phyloP scores from a whole-genome alignment of 2,329 filamentous ascomycete genomes.

The Juglanconis sp. region DNA sequence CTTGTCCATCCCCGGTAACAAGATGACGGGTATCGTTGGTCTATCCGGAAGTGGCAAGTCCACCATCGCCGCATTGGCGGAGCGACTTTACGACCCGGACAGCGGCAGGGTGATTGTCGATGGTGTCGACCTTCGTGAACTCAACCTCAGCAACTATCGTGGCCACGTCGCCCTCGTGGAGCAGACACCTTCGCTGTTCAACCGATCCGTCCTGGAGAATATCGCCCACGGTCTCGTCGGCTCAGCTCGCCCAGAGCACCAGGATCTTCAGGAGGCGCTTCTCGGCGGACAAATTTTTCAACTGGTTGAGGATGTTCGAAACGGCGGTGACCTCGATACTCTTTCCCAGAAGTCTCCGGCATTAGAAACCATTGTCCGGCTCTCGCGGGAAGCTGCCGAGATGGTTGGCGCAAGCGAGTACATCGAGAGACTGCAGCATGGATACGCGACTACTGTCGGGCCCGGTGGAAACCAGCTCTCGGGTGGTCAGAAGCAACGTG shows the following conservation, averaged over 20 bases:
- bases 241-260: conserved; percentile 37
- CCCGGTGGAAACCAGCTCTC: conserved; percentile 51
- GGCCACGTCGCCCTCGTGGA: conserved; percentile 43
- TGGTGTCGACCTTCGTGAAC: conserved; percentile 42
- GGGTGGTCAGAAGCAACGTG: conserved; percentile 58
- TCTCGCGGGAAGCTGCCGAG: conserved; percentile 46
- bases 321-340: conserved; percentile 36
- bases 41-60: conserved; percentile 57
- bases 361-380: conserved; percentile 43
- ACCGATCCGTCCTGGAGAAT: conserved; percentile 48
- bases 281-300: conserved; percentile 46
- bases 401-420: conserved; percentile 60
- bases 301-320: conserved; percentile 49
- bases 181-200: conserved; percentile 42
- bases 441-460: conserved; percentile 52
- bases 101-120: conserved; percentile 46
- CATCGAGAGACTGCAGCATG: conserved; percentile 50
- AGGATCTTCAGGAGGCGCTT: conserved; percentile 41
- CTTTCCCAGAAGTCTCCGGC: conserved; percentile 26
- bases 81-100: conserved; percentile 56
- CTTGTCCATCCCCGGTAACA: conserved; percentile 35
- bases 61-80: conserved; percentile 42
- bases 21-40: conserved; percentile 55
- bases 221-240: conserved; percentile 49
- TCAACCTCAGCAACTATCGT: conserved; percentile 44